phyloP scores from a whole-genome alignment of 805 yeast genomes.

The Lipomyces yamanashiensis region DNA sequence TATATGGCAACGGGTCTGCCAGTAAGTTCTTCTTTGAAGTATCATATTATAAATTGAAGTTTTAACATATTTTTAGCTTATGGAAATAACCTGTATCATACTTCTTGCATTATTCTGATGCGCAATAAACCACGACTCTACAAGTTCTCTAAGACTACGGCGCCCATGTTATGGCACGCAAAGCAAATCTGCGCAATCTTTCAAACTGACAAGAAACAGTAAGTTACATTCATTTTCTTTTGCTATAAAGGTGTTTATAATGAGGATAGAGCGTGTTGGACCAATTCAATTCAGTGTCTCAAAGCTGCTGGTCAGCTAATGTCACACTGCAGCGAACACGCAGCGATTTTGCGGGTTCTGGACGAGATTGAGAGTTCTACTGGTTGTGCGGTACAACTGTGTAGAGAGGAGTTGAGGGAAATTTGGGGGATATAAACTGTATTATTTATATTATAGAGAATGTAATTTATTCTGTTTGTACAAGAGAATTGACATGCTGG shows the following conservation, averaged over 20 bases:
- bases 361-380: slow-evolving; percentile 16
- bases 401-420: slow-evolving; percentile 28
- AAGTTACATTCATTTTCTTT: background rate
- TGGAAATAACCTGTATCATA: slow-evolving; percentile 49
- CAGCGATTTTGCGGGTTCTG: slow-evolving; percentile 15
- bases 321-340: slow-evolving; percentile 43
- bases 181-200: slow-evolving; percentile 49
- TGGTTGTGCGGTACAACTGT: slow-evolving; percentile 21
- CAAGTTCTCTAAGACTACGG: slow-evolving; percentile 40
- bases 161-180: slow-evolving; percentile 50
- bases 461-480: too few species aligned
- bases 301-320: slow-evolving; percentile 44
- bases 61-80: slow-evolving; percentile 36
- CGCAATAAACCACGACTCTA: slow-evolving; percentile 50
- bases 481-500: background rate
- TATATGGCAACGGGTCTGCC: slow-evolving; percentile 49
- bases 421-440: slow-evolving; percentile 18
- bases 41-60: background rate
- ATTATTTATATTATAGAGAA: background rate
- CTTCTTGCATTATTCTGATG: slow-evolving; percentile 48
- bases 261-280: slow-evolving; percentile 40
- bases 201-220: slow-evolving; percentile 43
- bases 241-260: background rate
- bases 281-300: slow-evolving; percentile 43
- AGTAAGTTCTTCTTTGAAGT: slow-evolving; percentile 18